Conservation (phyloP, 345 rosid species). For the Dipteronia dyeriana region DNA sequence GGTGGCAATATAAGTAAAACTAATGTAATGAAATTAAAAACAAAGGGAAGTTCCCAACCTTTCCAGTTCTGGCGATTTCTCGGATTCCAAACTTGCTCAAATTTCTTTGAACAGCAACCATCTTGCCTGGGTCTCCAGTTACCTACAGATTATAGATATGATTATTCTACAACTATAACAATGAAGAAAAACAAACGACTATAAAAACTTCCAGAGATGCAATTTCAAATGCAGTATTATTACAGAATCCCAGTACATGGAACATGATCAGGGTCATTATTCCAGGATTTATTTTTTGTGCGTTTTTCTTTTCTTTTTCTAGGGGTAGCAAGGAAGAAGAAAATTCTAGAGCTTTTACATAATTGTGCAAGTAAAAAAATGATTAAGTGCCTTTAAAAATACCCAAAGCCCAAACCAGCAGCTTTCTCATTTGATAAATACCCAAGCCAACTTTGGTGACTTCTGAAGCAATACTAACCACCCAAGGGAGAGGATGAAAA, state of each 20-base stretch:
- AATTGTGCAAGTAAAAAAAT: background rate
- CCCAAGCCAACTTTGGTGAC: background rate
- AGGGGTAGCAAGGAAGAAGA: background rate
- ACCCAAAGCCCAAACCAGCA: background rate
- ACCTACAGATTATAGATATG: conserved; percentile 42
- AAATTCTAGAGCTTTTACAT: background rate
- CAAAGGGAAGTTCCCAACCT: conserved; percentile 36
- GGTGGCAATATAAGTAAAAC: background rate
- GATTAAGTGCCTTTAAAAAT: background rate
- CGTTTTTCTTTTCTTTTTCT: background rate
- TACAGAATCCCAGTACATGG: no score
- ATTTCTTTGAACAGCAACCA: conserved; percentile 86
- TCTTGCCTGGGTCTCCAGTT: conserved; percentile 98
- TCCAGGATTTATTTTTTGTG: background rate
- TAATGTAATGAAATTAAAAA: conserved; percentile 10
- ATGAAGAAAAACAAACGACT: background rate
- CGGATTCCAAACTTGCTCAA: conserved; percentile 84
- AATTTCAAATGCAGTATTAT: background rate
- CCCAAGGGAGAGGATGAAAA: background rate
- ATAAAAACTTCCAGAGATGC: background rate
- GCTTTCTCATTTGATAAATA: background rate
- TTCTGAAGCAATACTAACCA: background rate
- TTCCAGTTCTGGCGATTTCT: conserved; percentile 85
- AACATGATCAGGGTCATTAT: no score
- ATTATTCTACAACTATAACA: background rate